Base-by-base conservation (phyloP, 495 filamentous ascomycete genomes). In the Parathielavia appendiculata region DNA sequence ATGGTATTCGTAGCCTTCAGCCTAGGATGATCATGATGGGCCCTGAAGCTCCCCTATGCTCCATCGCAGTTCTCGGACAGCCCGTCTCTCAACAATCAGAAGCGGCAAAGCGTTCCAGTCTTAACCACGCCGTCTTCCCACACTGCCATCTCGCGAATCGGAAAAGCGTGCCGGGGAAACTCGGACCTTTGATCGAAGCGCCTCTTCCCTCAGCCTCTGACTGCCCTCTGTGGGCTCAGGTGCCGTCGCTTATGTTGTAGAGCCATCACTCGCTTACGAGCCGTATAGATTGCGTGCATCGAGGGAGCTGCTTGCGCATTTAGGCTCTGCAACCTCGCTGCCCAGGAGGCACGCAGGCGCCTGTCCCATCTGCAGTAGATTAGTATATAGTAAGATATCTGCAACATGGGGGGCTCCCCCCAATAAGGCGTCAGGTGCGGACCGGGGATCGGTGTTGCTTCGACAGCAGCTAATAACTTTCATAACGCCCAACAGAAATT, bases 201-300 rank as follows among this genome's bases (percentile, higher is more conserved):
- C 19, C 9, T 3, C 11, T 14, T 20, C 2, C 19, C 19, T n/a
- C n/a, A 34, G 4, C 2, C 50, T 10, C 0, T 14, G 5, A 0
- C 32, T 14, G 34, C 45, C 36, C 41, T n/a, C 23, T n/a, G n/a
- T 40, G 13, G 20, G n/a, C 20, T 49, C 32, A 48, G 26, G n/a
- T 56, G 54, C 54, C 54, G 54, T 32, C 45, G 19, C 45, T 49
- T n/a, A n/a, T n/a, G n/a, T n/a, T 49, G 44, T 7, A 22, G 22
- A 32, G n/a, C 35, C 19, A 34, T 13, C 10, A 11, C 5, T 45
- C 40, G 23, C 52, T 39, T 45, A 34, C 40, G 16, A n/a, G 6
- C 20, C 51, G 14, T 11, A 3, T 34, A 23, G 51, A 54, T 55
- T 46, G 17, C 40, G 3, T 46, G 52, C 52, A 38, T 46, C 26